phyloP scores from a whole-genome alignment of 805 yeast genomes.

The Wickerhamomyces mucosus region DNA sequence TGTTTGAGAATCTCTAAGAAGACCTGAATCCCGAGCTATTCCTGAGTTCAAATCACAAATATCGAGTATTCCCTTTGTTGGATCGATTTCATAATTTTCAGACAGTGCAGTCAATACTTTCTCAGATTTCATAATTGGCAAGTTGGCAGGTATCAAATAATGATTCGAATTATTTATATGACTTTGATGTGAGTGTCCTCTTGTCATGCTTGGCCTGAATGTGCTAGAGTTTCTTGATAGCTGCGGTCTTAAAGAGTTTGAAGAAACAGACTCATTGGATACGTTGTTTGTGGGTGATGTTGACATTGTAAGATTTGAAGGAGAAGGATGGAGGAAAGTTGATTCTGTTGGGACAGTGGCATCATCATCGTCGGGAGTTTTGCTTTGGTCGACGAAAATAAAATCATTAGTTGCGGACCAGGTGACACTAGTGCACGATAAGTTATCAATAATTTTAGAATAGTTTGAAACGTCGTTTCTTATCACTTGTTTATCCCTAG shows the following conservation, averaged over 20 bases:
- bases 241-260: conserved; percentile 17
- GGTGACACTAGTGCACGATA: conserved; percentile 40
- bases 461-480: conserved; percentile 39
- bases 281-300: conserved; percentile 1
- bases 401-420: conserved; percentile 52
- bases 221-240: conserved; percentile 15
- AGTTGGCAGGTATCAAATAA: conserved; percentile 14
- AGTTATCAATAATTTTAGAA: conserved; percentile 35
- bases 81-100: conserved; percentile 34
- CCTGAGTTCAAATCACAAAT: conserved; percentile 47
- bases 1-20: conserved; percentile 47
- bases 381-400: conserved; percentile 39
- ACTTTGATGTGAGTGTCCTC: conserved; percentile 15
- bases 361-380: conserved; percentile 4
- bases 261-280: conserved; percentile 2
- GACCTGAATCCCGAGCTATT: conserved; percentile 41
- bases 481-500: conserved; percentile 39
- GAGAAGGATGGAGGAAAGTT: conserved; percentile 1
- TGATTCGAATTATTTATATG: too few species aligned
- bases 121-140: conserved; percentile 16
- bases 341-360: neutral
- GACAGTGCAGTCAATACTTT: conserved; percentile 38
- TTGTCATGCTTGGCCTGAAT: conserved; percentile 11
- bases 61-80: conserved; percentile 38
- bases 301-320: conserved; percentile 6